Base-by-base conservation (phyloP, 163 green algal species). In the Trebouxiophyceae sp. region DNA sequence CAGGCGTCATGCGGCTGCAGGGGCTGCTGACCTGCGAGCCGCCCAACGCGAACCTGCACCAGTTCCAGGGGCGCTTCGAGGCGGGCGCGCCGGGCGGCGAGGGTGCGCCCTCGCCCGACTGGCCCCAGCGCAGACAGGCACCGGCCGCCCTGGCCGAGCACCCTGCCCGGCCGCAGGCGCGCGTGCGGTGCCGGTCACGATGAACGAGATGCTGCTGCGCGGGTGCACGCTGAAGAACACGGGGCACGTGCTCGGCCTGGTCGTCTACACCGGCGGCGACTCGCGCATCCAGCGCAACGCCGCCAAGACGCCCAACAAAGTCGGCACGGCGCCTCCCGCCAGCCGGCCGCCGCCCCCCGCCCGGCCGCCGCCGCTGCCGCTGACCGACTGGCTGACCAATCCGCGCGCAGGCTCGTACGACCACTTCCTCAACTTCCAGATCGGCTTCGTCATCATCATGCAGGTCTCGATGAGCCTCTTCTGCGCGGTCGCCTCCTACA, bases 161-260 rank as follows among this genome's bases (percentile, higher is more conserved):
- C n/a, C n/a, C n/a, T n/a, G n/a, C n/a, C n/a, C n/a, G n/a, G n/a
- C n/a, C n/a, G n/a, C n/a, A n/a, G n/a, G n/a, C n/a, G 65, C 27
- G 57, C 45, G 70, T 45, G 33, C 65, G 26, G 66, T 87, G 3
- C 75, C 86, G 0, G 70, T 91, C 6, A 86, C 76, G 5, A 90
- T 92, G 80, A 87, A 88, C 47, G 79, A 93, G 68, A 82, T 97
- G 73, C 81, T 97, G 54, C 78, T 97, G 69, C 74, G 90, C 32
- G 91, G 91, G 30, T 93, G 88, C 66, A 86, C 78, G 65, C 76
- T 97, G 32, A 88, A 87, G 61, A 97, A 97, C 81, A 87, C 73
- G 5, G 61, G 64, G 50, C 64, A 77, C 54, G 75, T 91, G 4
- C 68, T 89, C 61, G 90, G 88, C 3, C 33, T 93, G 57, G 88